Evolutionary conservation across 1,284 basidiomycete genomes (phyloP).

Genomic region (Sparassis latifolia): DNA sequence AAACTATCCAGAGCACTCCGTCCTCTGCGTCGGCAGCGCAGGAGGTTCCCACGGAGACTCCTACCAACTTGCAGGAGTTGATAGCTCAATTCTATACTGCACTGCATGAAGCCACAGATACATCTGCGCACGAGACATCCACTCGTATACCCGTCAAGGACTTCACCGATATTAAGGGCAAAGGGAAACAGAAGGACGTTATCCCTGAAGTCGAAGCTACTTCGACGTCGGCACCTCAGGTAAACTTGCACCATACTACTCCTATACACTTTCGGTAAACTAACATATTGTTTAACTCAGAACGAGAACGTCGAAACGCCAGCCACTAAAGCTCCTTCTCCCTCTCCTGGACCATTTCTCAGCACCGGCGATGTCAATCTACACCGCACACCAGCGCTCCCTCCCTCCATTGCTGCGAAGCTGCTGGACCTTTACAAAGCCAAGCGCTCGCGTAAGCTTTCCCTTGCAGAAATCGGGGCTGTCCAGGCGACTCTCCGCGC

Average conservation of each 20-base stretch:
- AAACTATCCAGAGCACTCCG: too few relatives aligned
- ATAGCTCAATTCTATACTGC: too few relatives aligned
- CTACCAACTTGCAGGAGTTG: too few relatives aligned
- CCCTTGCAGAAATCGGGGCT: constrained; percentile 20
- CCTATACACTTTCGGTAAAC: too few relatives aligned
- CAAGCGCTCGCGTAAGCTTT: constrained; percentile 16
- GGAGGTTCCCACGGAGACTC: too few relatives aligned
- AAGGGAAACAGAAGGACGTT: constrained; percentile 11
- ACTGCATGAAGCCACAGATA: too few relatives aligned
- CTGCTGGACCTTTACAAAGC: constrained; percentile 14
- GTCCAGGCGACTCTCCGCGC: constrained; percentile 22
- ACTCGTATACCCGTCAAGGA: not conserved
- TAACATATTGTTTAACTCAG: too few relatives aligned
- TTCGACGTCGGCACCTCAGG: not conserved
- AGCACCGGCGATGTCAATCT: constrained; percentile 2
- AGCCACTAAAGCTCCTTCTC: too few relatives aligned
- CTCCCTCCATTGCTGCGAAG: constrained; percentile 16
- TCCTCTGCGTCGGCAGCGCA: too few relatives aligned
- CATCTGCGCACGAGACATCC: too few relatives aligned
- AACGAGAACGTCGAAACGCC: too few relatives aligned
- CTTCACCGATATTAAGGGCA: constrained; percentile 11
- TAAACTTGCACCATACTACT: not conserved
- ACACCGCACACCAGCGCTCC: constrained; percentile 16
- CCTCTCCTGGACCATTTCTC: too few relatives aligned
- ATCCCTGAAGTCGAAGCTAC: not conserved